Evolutionary conservation across 768 basidiomycete genomes (phyloP), one percentile per base, ranked within the genome.

Genomic region (Pholiota conissans): DNA sequence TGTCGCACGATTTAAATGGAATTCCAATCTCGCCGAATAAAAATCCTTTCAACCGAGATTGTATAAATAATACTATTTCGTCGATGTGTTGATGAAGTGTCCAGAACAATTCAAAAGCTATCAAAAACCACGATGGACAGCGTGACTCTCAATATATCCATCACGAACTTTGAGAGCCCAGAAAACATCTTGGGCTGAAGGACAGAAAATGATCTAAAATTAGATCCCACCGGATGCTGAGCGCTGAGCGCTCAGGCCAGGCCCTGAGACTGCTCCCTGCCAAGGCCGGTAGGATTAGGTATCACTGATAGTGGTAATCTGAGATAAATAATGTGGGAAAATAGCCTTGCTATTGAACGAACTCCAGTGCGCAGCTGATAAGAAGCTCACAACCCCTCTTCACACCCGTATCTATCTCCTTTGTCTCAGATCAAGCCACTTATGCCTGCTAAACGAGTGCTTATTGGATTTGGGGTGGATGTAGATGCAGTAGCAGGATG

Each of bases 401-500:
- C 22, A 45, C 22, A 45, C 13, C 30, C 13, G 13, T 45, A 20
- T 45, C 42, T 45, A 45, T 22, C 42, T 24, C 42, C 42, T n/a
- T 45, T 24, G 22, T 45, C 42, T 45, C 42, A 45, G 20, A 45
- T 49, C 3, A 34, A n/a, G n/a, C n/a, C n/a, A n/a, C n/a, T 37
- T 24, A 86, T 86, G 84, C 74, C 80, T 49, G 76, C 83, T 47
- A 84, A 78, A 63, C 71, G 74, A 54, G 78, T 84, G 20, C 75
- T 87, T 16, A 73, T 85, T 30, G 76, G 83, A 14, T 84, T 87
- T 66, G 87, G 86, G 24, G 84, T 89, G 8, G 88, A 92, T 59
- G 86, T 91, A 2, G 89, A 92, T 56, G 87, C 88, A 2, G 89
- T 90, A 3, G 82, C 87, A 16, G 89, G 89, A 62, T 91, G 89